A percentile compares a stretch with the other conserved stretches of the same genome.
phyloP scores from a whole-genome alignment of 1,284 basidiomycete genomes.

The Fomitopsis betulina region DNA sequence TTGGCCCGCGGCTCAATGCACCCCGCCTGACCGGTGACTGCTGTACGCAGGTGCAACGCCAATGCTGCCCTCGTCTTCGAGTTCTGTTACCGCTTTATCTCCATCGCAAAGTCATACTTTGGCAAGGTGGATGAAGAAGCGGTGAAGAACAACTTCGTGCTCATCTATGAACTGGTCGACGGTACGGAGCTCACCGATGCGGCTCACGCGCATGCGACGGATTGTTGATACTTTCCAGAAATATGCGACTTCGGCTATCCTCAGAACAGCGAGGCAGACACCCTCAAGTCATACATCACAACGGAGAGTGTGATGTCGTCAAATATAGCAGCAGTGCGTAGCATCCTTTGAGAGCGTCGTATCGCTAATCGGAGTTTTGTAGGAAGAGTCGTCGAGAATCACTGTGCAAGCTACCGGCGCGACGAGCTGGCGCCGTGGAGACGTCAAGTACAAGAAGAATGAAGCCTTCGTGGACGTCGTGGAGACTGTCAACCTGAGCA shows the following conservation, averaged over 20 bases:
- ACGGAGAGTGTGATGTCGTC: slow-evolving; percentile 93
- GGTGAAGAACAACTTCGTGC: slow-evolving; percentile 97
- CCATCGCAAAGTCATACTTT: slow-evolving; percentile 96
- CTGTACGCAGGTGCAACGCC: slow-evolving; percentile 92
- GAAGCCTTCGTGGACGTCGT: slow-evolving; percentile 99
- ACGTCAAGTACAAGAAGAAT: slow-evolving; percentile 97
- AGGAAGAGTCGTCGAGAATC: slow-evolving; percentile 97
- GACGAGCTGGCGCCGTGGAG: slow-evolving; percentile 97
- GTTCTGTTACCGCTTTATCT: slow-evolving; percentile 89
- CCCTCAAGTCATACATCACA: slow-evolving; percentile 96
- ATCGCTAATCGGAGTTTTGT: slow-evolving; percentile 4
- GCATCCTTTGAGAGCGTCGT: background rate
- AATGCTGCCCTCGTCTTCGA: slow-evolving; percentile 97
- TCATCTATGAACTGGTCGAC: slow-evolving; percentile 96
- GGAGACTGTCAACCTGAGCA: slow-evolving; percentile 95
- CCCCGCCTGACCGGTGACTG: slow-evolving; percentile 64
- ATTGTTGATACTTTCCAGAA: slow-evolving; percentile 47
- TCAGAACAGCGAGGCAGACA: slow-evolving; percentile 99
- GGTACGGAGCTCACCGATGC: slow-evolving; percentile 42
- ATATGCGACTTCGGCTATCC: slow-evolving; percentile 99
- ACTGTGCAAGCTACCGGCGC: slow-evolving; percentile 98
- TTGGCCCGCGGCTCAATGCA: no score
- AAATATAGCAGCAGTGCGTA: slow-evolving; percentile 70
- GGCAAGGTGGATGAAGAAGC: slow-evolving; percentile 99
- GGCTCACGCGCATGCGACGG: background rate